These are phyloP conservation scores for Picea glauca DNA, from an alignment of 75 land plant genomes.

Conservation along the genomic window DNA sequence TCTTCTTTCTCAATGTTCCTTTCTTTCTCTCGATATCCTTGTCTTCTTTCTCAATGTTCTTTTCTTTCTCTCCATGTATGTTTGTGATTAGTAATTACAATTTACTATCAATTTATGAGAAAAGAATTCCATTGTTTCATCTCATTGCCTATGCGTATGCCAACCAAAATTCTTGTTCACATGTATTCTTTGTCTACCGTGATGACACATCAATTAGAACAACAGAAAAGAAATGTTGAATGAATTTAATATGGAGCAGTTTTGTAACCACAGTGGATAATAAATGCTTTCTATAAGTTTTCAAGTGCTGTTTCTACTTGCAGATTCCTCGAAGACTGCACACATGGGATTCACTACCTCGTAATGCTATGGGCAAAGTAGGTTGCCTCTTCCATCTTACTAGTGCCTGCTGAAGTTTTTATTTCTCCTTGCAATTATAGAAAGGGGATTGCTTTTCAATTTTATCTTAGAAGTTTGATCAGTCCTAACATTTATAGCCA, in stretches of 20 bases:
- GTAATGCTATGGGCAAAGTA: constrained; percentile 99
- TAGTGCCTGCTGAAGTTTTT: background rate
- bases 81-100: background rate
- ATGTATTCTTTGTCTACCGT: no score
- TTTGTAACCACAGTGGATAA: background rate
- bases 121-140: background rate
- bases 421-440: background rate
- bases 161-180: background rate
- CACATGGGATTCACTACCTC: constrained; percentile 77
- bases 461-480: background rate
- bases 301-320: background rate
- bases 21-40: background rate
- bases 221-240: background rate
- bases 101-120: background rate
- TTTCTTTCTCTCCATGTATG: background rate
- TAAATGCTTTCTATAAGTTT: background rate
- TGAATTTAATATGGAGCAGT: no score
- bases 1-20: background rate
- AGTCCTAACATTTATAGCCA: background rate
- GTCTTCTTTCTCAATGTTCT: background rate
- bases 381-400: background rate
- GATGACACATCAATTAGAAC: background rate
- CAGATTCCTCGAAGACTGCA: constrained; percentile 71
- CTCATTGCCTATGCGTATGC: background rate
- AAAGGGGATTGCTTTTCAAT: background rate